Conservation (phyloP, 2,329 filamentous ascomycete genomes). For the Thielaviopsis musarum region DNA sequence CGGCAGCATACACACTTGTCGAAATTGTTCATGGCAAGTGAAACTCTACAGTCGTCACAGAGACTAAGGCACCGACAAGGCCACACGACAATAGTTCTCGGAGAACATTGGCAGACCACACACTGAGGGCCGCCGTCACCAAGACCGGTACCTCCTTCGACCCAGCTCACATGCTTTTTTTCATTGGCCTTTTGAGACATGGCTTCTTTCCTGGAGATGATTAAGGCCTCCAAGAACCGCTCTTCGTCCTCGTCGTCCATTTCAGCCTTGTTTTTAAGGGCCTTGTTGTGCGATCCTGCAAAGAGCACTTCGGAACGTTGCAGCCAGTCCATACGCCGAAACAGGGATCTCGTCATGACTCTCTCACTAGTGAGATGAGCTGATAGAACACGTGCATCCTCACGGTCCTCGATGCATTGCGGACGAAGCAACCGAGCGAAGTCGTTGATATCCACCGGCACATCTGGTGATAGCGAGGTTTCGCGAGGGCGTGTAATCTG, state of each 20-base stretch:
- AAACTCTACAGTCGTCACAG: slow-evolving; percentile 88
- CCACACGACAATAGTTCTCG: slow-evolving; percentile 85
- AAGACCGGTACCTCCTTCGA: slow-evolving; percentile 32
- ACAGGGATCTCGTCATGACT: slow-evolving; percentile 70
- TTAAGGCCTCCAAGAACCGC: slow-evolving; percentile 41
- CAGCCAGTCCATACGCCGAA: slow-evolving; percentile 47
- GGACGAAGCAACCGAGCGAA: slow-evolving; percentile 74
- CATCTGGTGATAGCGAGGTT: slow-evolving; percentile 41
- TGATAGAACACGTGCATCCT: slow-evolving; percentile 66
- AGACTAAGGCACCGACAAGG: slow-evolving; percentile 87
- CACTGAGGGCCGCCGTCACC: slow-evolving; percentile 63
- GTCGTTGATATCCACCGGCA: slow-evolving; percentile 46
- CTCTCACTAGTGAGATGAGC: slow-evolving; percentile 56
- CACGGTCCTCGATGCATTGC: slow-evolving; percentile 55
- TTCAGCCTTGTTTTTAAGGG: not conserved
- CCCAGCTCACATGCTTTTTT: slow-evolving; percentile 11
- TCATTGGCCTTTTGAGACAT: not conserved
- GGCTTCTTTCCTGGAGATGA: slow-evolving; percentile 32
- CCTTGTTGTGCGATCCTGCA: not conserved
- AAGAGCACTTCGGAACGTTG: slow-evolving; percentile 49
- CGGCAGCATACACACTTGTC: slow-evolving; percentile 92
- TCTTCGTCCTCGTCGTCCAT: slow-evolving; percentile 36
- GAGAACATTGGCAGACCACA: slow-evolving; percentile 79
- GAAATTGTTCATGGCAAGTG: slow-evolving; percentile 91
- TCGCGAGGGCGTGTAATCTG: slow-evolving; percentile 23